Evolutionary conservation across 768 basidiomycete genomes (phyloP), one percentile per base, ranked within the genome.

Genomic region (Chalciporus piperatus): DNA sequence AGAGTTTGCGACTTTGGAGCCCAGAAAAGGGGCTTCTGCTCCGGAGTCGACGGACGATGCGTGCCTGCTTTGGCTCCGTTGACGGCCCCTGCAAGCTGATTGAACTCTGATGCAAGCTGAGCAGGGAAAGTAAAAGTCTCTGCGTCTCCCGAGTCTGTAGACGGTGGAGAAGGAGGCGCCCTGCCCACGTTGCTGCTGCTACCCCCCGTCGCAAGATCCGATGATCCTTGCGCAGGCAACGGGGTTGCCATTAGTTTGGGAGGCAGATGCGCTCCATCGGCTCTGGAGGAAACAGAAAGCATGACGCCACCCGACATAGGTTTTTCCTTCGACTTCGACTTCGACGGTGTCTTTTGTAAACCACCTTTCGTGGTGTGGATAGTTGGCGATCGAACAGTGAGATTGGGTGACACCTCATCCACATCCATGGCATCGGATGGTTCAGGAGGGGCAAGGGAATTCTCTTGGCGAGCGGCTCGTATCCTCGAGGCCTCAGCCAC

Each of bases 401-500:
- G 33, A 46, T 41, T 48, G 14, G 43, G 20, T 9, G 49, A 23
- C 32, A 32, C 27, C 1, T 47, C 19, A 22, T 52, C 48, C 50
- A 48, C 53, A 23, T 30, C 42, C 53, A 43, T 48, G n/a, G 20
- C 4, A 10, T 20, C 22, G 3, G 13, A 28, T n/a, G 23, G 17
- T n/a, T 28, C 48, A 30, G 46, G 12, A 17, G 20, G 33, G 7
- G 45, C 6, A 14, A 23, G 11, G 12, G 32, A 19, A 35, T 37
- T 45, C n/a, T 47, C 45, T 40, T 56, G 41, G 20, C 32, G 39
- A 48, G 67, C 53, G 16, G 64, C 60, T 28, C 54, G 60, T n/a
- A 71, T 66, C 41, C 55, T 62, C 12, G 59, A 49, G 6, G 63
- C 59, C 41, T 72, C 66, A 8, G 60, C 41, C 40, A 48, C 66